Conservation (phyloP, 768 basidiomycete species). For the Exsudoporus frostii region DNA sequence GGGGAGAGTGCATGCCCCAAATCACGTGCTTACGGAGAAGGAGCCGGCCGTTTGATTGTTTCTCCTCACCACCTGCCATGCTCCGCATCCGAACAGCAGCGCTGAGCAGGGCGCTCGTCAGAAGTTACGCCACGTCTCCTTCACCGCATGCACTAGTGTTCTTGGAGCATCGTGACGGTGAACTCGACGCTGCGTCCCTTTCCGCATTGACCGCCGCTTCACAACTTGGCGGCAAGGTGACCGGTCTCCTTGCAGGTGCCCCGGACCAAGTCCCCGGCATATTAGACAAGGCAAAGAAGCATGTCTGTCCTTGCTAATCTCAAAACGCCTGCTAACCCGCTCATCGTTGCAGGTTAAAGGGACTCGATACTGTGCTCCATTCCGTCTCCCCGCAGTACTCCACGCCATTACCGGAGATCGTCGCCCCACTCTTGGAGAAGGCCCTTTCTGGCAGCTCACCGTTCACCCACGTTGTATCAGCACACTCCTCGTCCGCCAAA, state of each 20-base stretch:
- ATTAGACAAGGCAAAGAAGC: constrained; percentile 81
- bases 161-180: constrained; percentile 81
- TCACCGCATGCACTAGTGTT: constrained; percentile 81
- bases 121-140: constrained; percentile 54
- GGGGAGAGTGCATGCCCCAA: not conserved
- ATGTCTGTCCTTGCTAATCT: constrained; percentile 21
- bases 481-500: constrained; percentile 90
- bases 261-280: constrained; percentile 63
- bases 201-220: constrained; percentile 91
- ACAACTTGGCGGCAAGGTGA: constrained; percentile 82
- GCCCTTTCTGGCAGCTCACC: constrained; percentile 58
- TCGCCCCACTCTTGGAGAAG: constrained; percentile 80
- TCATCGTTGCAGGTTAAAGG: constrained; percentile 51
- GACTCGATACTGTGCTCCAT: constrained; percentile 64
- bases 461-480: constrained; percentile 90
- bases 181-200: constrained; percentile 79
- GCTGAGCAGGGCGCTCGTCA: constrained; percentile 32
- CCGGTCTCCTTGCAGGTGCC: constrained; percentile 70
- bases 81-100: constrained; percentile 17
- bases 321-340: constrained; percentile 3
- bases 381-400: constrained; percentile 69
- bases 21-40: constrained; percentile 19
- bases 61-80: constrained; percentile 9
- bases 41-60: not conserved
- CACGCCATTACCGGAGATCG: constrained; percentile 66